These are phyloP conservation scores for Naganishia cerealis DNA, from an alignment of 1,284 basidiomycete species.

Conservation along the genomic window DNA sequence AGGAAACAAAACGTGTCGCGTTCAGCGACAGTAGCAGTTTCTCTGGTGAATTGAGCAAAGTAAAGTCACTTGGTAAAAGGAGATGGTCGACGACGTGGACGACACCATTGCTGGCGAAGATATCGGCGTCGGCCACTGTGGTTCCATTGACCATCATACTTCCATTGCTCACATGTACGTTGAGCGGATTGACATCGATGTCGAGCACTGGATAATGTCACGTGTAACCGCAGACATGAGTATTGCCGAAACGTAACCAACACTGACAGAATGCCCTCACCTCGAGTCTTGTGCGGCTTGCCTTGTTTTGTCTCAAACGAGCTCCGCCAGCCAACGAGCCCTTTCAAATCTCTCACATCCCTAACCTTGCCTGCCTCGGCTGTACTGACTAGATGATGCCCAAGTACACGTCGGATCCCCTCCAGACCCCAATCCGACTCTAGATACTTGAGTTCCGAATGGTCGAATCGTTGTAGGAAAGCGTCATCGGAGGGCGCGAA, in stretches of 20 bases:
- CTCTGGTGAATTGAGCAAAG: conserved; percentile 74
- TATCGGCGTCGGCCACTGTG: conserved; percentile 66
- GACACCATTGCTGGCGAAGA: conserved; percentile 90
- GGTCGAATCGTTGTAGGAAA: conserved; percentile 64
- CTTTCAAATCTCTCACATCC: conserved; percentile 36
- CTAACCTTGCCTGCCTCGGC: conserved; percentile 23
- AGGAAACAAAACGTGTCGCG: conserved; percentile 83
- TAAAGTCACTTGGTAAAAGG: conserved; percentile 73
- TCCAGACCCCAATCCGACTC: conserved; percentile 78
- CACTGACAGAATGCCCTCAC: background rate
- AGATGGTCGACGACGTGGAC: conserved; percentile 83
- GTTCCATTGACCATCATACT: conserved; percentile 67
- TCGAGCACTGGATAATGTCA: conserved; percentile 7
- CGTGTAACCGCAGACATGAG: background rate
- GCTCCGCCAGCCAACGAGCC: conserved; percentile 39
- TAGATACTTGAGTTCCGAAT: conserved; percentile 75
- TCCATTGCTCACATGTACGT: conserved; percentile 60
- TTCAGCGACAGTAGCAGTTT: conserved; percentile 74
- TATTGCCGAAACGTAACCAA: background rate
- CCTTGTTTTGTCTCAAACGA: conserved; percentile 8
- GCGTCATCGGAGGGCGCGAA: conserved; percentile 86
- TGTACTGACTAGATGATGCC: conserved; percentile 66
- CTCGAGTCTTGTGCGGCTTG: background rate
- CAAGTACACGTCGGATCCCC: conserved; percentile 73
- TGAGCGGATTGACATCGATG: conserved; percentile 51